phyloP scores from a whole-genome alignment of 805 yeast species.

The Teunomyces lycoperdinae region DNA sequence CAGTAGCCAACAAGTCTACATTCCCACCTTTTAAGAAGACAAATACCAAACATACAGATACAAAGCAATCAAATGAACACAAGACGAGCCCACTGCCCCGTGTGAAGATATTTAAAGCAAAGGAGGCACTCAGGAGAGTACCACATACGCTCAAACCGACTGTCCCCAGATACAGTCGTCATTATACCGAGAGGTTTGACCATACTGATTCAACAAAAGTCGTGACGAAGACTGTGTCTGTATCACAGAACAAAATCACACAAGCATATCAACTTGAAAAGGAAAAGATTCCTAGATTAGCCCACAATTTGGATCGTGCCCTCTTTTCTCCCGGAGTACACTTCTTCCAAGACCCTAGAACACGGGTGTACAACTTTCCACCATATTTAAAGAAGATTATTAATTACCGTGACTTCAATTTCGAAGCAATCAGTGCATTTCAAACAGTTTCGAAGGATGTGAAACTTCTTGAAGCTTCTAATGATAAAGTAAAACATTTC shows the following conservation, averaged over 20 bases:
- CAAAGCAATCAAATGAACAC: not conserved
- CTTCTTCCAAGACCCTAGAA: constrained; percentile 71
- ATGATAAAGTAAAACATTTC: constrained; percentile 35
- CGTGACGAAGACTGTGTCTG: constrained; percentile 1
- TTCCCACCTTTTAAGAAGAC: not conserved
- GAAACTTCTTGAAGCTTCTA: constrained; percentile 48
- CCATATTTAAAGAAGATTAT: constrained; percentile 58
- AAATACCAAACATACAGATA: not conserved
- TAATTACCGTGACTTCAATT: constrained; percentile 64
- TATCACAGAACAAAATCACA: constrained; percentile 3
- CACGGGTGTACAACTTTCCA: constrained; percentile 68
- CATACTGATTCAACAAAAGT: constrained; percentile 1
- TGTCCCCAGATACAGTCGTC: not conserved
- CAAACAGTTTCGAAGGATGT: constrained; percentile 68
- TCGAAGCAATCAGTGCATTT: constrained; percentile 53
- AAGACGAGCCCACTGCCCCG: not conserved
- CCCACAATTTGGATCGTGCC: constrained; percentile 67
- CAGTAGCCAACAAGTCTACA: not conserved
- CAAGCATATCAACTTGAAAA: constrained; percentile 19
- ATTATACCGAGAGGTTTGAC: constrained; percentile 1
- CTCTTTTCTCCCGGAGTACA: constrained; percentile 83
- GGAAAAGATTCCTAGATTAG: constrained; percentile 50
- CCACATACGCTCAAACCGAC: not conserved
- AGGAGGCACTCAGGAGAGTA: not conserved
- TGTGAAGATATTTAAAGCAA: not conserved